phyloP scores from a whole-genome alignment of 306 rosid species.

The Begonia fuchsioides region DNA sequence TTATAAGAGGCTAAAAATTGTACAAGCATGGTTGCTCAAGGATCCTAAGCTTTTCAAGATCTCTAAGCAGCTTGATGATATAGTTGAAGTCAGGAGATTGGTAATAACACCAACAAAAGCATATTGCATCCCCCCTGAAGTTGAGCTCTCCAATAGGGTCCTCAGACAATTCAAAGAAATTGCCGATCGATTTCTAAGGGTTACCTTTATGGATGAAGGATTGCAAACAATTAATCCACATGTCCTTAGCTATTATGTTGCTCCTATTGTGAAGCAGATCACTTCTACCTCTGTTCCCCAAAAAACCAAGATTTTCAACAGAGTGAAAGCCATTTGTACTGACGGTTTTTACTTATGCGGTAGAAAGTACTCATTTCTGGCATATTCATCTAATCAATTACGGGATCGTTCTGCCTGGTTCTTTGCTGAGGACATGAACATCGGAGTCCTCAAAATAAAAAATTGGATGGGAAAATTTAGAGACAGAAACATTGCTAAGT shows the following conservation, averaged over 20 bases:
- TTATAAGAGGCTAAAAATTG: constrained; percentile 31
- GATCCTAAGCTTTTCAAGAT: constrained; percentile 50
- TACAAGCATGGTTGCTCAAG: constrained; percentile 57
- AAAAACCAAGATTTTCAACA: constrained; percentile 36
- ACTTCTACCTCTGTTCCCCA: constrained; percentile 40
- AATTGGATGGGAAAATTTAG: constrained; percentile 68
- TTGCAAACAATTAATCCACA: constrained; percentile 47
- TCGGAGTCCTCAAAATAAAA: constrained; percentile 15
- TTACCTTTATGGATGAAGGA: constrained; percentile 89
- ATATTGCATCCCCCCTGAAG: constrained; percentile 66
- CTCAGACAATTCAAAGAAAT: constrained; percentile 50
- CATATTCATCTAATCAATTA: constrained; percentile 77
- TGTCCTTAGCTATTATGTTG: constrained; percentile 46
- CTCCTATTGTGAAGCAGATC: constrained; percentile 63
- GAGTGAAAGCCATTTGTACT: constrained; percentile 41
- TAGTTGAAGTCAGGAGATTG: constrained; percentile 62
- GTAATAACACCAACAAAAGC: constrained; percentile 81
- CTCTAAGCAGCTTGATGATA: constrained; percentile 36
- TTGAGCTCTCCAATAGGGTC: constrained; percentile 75
- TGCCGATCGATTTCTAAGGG: constrained; percentile 67
- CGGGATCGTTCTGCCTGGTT: constrained; percentile 90
- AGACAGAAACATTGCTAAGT: constrained; percentile 45
- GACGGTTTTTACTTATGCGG: constrained; percentile 56
- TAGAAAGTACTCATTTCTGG: constrained; percentile 56
- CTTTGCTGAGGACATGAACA: constrained; percentile 33